Conservation (phyloP, 345 rosid genomes). For the Populus pruinosa region DNA sequence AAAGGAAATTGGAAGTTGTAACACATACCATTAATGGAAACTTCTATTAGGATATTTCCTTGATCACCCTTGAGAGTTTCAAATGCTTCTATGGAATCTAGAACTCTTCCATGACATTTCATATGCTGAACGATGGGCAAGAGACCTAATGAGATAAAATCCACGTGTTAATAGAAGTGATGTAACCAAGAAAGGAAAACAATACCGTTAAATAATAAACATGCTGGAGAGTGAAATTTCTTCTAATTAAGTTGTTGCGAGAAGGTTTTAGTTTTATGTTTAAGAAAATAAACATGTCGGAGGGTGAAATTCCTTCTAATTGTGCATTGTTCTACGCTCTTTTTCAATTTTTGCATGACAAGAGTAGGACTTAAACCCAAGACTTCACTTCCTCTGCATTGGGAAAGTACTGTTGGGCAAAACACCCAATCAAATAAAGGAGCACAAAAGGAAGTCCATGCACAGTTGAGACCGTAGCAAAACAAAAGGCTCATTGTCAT, state of each 20-base stretch:
- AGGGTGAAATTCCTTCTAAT: too few species aligned
- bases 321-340: too few species aligned
- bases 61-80: constrained; percentile 37
- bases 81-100: constrained; percentile 44
- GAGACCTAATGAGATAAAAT: constrained; percentile 53
- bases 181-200: neutral
- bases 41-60: constrained; percentile 54
- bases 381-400: too few species aligned
- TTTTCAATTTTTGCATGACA: too few species aligned
- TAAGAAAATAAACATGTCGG: too few species aligned
- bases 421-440: neutral
- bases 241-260: neutral
- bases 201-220: too few species aligned
- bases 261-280: too few species aligned
- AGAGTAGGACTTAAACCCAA: too few species aligned
- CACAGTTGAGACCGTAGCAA: too few species aligned
- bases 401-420: neutral
- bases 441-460: too few species aligned
- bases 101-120: constrained; percentile 48
- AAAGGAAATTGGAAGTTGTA: neutral
- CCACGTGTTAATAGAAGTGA: neutral
- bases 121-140: constrained; percentile 78
- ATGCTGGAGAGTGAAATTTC: neutral
- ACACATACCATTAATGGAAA: constrained; percentile 46
- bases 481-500: neutral